Evolutionary conservation across 108 stramenopile species (phyloP).

Genomic region (Cyclotella kingstonii): DNA sequence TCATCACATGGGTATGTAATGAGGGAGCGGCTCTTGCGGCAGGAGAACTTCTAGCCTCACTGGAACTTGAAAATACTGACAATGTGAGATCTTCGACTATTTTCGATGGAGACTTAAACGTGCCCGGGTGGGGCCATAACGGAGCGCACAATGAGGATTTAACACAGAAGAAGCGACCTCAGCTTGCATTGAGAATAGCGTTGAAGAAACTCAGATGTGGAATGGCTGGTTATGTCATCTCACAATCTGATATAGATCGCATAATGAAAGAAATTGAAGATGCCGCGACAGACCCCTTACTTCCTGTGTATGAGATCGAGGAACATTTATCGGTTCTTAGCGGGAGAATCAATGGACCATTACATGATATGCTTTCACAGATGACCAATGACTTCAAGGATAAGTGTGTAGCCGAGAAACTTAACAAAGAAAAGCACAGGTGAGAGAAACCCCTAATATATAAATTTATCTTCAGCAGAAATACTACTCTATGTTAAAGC

Average conservation of each 20-base stretch:
- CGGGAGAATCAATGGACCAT: constrained; percentile 79
- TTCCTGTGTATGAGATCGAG: constrained; percentile 90
- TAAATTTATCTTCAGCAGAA: too few species aligned
- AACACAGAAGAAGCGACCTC: constrained; percentile 53
- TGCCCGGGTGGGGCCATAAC: constrained; percentile 63
- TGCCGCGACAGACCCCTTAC: constrained; percentile 76
- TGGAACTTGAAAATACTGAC: constrained; percentile 94
- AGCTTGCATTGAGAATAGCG: constrained; percentile 77
- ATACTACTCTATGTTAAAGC: too few species aligned
- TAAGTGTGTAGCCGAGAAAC: constrained; percentile 6
- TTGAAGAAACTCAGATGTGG: constrained; percentile 69
- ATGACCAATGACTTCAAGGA: constrained; percentile 62
- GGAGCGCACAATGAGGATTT: constrained; percentile 13
- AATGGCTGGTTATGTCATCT: constrained; percentile 84
- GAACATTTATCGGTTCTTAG: constrained; percentile 92
- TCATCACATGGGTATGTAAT: constrained; percentile 80
- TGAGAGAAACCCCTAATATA: too few species aligned
- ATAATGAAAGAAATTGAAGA: constrained; percentile 62
- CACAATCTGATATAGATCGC: constrained; percentile 40
- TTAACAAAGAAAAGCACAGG: constrained; percentile 33
- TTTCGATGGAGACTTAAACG: constrained; percentile 71
- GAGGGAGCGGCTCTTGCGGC: constrained; percentile 91
- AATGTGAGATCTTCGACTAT: constrained; percentile 73
- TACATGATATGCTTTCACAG: constrained; percentile 59
- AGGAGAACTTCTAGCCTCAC: constrained; percentile 90